Evolutionary conservation across 768 basidiomycete genomes (phyloP).

Genomic region (Cyclocybe cylindracea): DNA sequence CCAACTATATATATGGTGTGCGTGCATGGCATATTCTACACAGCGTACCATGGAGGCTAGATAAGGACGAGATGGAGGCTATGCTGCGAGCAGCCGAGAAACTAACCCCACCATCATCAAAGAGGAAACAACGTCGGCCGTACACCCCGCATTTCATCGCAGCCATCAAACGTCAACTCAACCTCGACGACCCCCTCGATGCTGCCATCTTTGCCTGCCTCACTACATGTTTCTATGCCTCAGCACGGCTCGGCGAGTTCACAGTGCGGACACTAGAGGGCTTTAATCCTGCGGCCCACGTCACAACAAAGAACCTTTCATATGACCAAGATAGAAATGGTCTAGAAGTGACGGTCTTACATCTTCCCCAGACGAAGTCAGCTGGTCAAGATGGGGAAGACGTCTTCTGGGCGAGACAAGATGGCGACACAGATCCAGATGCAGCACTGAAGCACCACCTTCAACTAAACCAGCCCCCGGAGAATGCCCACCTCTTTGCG

Average conservation of each 20-base stretch:
- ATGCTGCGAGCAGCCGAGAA: constrained; percentile 28
- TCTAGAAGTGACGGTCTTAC: constrained; percentile 22
- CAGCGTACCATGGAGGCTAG: constrained; percentile 28
- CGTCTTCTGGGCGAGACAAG: constrained; percentile 24
- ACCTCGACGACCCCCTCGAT: constrained; percentile 28
- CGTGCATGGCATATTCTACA: constrained; percentile 51
- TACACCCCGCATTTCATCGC: constrained; percentile 26
- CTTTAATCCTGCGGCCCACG: constrained; percentile 30
- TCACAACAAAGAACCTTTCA: constrained; percentile 24
- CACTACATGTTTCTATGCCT: constrained; percentile 37
- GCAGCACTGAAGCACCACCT: constrained; percentile 14
- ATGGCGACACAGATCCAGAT: constrained; percentile 22
- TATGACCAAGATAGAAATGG: constrained; percentile 22
- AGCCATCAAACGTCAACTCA: constrained; percentile 17
- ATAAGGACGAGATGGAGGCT: constrained; percentile 23
- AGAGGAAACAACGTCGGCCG: constrained; percentile 27
- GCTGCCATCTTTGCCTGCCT: constrained; percentile 37
- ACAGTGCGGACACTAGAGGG: constrained; percentile 28
- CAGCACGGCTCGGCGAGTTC: constrained; percentile 36
- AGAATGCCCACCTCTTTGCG: constrained; percentile 24
- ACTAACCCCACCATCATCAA: constrained; percentile 30
- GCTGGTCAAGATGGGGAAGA: constrained; percentile 21
- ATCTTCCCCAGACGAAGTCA: constrained; percentile 31
- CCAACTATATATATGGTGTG: constrained; percentile 38
- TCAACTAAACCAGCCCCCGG: constrained; percentile 5